Base-by-base conservation (phyloP, 2,329 filamentous ascomycete genomes). In the Claviceps digitariae region DNA sequence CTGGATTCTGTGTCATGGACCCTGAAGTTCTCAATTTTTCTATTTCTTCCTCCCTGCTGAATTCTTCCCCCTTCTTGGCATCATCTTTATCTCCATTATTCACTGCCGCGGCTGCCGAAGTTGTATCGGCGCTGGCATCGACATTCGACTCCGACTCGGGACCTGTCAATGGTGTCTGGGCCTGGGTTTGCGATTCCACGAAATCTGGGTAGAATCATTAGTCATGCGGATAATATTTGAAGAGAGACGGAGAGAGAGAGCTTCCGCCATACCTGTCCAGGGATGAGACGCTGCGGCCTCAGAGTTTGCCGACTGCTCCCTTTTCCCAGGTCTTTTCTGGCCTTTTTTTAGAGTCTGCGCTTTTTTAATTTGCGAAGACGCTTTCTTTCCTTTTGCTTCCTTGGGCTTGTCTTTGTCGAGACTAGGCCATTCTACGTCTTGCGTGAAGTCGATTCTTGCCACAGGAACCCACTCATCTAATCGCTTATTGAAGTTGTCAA, bases 1-100 rank as follows among this genome's bases (percentile, higher is more conserved):
- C 90, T 54, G 95, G 93, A 59, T 97, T 97, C 66, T 98, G 94
- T 12, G 94, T 98, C 93, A 98, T 97, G 56, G 90, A 96, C 34
- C 93, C 94, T 25, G 88, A 87, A 3, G 90, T 95, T 43, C 93
- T 83, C 10, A 98, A 77, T 66, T 96, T 95, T 67, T 98, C 93
- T 54, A 97, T 96, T 67, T 98, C 93, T 58, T 94, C 87, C 66
- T 95, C 87, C 50, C 86, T 81, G 57, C 85, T 84, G 64, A 87
- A 91, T 5, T 76, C 74, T 13, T 72, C 70, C 56, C 69, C 72
- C 52, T 69, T 72, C 61, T 74, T 75, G 4, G 66, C 61, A 13
- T 73, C 70, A 3, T 68, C 67, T 4, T 72, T 59, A 50, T 82
- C 79, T 68, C 78, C 75, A 41, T 78, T 76, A 57, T 81, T 72